Conservation (phyloP, 305 asterid genomes). For the Fraxinus velutina region DNA sequence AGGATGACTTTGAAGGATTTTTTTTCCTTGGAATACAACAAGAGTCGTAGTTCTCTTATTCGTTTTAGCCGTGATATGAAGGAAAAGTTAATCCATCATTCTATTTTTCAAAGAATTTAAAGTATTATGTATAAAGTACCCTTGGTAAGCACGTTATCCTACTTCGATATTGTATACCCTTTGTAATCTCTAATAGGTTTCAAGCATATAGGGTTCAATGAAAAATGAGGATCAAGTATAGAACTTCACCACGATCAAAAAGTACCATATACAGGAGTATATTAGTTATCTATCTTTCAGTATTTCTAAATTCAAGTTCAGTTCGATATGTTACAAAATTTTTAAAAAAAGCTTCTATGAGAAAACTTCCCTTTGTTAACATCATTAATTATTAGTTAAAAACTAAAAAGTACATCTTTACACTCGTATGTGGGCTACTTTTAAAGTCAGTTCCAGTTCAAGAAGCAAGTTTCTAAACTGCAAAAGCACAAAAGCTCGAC, state of each 20-base stretch:
- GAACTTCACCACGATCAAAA: neutral
- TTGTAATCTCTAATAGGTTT: neutral
- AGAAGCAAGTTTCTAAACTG: neutral
- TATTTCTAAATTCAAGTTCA: neutral
- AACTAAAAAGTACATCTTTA: neutral
- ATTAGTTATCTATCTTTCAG: neutral
- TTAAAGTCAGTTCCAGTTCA: neutral
- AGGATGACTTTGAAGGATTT: neutral
- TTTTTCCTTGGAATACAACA: neutral
- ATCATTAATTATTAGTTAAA: neutral
- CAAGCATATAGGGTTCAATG: neutral
- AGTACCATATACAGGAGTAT: neutral
- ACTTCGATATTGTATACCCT: neutral
- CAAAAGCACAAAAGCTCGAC: neutral
- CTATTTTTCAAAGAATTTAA: neutral
- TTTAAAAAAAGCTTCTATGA: neutral
- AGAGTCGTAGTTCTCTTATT: neutral
- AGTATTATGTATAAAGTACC: neutral
- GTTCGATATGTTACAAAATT: neutral
- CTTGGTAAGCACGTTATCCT: neutral
- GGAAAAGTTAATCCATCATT: neutral
- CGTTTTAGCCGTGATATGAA: neutral
- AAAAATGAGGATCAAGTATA: neutral
- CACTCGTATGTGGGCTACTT: neutral
- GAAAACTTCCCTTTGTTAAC: neutral